Evolutionary conservation across 2,329 filamentous ascomycete genomes (phyloP).

Genomic region (Aspergillus jensenii): DNA sequence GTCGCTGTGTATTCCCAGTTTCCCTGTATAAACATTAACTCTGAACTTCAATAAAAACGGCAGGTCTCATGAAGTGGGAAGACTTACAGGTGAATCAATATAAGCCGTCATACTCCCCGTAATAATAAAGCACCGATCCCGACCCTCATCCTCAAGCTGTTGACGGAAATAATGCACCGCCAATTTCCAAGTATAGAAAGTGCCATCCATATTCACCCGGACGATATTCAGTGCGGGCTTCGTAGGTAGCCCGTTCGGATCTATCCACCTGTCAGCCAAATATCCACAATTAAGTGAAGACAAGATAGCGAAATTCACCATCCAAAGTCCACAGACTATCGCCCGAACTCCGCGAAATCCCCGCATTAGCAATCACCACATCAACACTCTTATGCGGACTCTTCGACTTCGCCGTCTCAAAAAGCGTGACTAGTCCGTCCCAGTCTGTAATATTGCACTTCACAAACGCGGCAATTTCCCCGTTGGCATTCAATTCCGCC

Average conservation of each 20-base stretch:
- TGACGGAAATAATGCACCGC: not conserved
- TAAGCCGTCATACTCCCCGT: not conserved
- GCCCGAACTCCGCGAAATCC: not conserved
- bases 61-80: no score
- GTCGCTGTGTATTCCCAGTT: not conserved
- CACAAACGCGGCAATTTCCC: not conserved
- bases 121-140: not conserved
- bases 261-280: no score
- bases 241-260: no score
- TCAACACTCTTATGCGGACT: not conserved
- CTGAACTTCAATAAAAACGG: no score
- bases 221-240: not conserved
- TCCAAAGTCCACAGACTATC: not conserved
- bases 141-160: not conserved
- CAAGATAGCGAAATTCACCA: not conserved
- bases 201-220: not conserved
- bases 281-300: no score
- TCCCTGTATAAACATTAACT: no score
- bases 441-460: not conserved
- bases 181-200: not conserved
- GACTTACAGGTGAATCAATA: not conserved
- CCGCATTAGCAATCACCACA: not conserved
- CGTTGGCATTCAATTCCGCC: not conserved
- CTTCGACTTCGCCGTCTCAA: not conserved
- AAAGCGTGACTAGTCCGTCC: not conserved